Percentiles rank a stretch among this genome's conserved stretches.
phyloP scores from a whole-genome alignment of 2,329 filamentous ascomycete genomes.

The Falciphora oryzae region DNA sequence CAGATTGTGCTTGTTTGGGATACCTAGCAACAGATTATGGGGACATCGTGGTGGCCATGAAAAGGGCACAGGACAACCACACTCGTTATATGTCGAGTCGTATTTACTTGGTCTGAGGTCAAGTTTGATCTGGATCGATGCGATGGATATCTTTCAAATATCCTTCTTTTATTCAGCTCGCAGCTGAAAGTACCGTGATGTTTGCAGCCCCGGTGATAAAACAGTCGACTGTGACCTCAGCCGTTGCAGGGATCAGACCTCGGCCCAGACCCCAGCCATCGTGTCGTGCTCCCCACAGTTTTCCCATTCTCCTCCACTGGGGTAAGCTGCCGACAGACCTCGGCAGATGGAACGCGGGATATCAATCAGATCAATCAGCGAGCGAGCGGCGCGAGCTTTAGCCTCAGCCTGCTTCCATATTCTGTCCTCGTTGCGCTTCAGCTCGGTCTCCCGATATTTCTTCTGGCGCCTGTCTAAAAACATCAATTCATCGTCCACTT shows the following conservation, averaged over 20 bases:
- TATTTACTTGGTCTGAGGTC: neutral
- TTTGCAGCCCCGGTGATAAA: neutral
- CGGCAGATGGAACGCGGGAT: neutral
- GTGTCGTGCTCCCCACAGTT: neutral
- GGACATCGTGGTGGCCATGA: neutral
- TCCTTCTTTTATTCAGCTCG: neutral
- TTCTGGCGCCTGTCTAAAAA: neutral
- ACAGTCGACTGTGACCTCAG: neutral
- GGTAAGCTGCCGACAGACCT: neutral
- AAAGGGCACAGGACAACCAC: neutral
- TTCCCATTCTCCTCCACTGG: neutral
- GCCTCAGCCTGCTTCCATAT: neutral
- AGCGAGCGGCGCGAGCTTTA: neutral
- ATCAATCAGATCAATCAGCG: neutral
- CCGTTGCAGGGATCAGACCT: neutral
- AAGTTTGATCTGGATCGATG: neutral
- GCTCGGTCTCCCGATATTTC: conserved; percentile 6
- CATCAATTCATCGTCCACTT: neutral
- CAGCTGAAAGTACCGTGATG: neutral
- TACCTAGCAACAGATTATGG: neutral
- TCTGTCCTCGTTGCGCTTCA: neutral
- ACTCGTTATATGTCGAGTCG: neutral
- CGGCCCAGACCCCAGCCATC: no score
- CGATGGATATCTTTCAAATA: neutral
- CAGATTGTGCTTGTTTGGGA: neutral